These are phyloP conservation scores for Papiliotrema flavescens DNA, from an alignment of 1,284 basidiomycete species.

Conservation along the genomic window DNA sequence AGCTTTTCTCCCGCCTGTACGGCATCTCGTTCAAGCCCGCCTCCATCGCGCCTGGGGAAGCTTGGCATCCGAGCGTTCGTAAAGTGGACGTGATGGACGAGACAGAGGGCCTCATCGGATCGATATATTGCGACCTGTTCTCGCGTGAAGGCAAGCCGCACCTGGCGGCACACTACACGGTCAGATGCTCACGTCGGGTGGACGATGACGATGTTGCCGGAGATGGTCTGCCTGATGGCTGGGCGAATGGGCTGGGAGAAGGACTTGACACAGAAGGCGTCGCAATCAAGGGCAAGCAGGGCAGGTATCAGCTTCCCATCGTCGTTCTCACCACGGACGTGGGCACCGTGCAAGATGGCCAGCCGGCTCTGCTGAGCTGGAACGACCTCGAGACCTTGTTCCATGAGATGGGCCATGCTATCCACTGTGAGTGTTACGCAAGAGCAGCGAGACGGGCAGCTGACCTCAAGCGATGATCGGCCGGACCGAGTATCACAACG, in stretches of 20 bases:
- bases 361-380: constrained; percentile 77
- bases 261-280: constrained; percentile 43
- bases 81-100: constrained; percentile 87
- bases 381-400: constrained; percentile 92
- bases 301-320: constrained; percentile 81
- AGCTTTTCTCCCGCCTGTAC: constrained; percentile 79
- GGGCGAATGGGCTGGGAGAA: constrained; percentile 37
- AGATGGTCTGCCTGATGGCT: constrained; percentile 53
- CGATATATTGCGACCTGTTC: constrained; percentile 93
- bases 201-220: constrained; percentile 79
- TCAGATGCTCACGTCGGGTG: constrained; percentile 85
- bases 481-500: constrained; percentile 94
- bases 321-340: constrained; percentile 93
- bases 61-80: constrained; percentile 83
- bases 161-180: constrained; percentile 95
- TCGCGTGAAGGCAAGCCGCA: constrained; percentile 77
- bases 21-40: constrained; percentile 72
- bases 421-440: constrained; percentile 77
- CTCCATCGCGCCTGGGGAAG: constrained; percentile 67
- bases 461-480: constrained; percentile 85
- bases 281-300: constrained; percentile 55
- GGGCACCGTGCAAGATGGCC: constrained; percentile 57
- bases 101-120: constrained; percentile 76
- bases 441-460: constrained; percentile 4
- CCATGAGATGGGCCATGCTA: constrained; percentile 99